Conservation (phyloP, 306 rosid species). For the Corylus avellana region DNA sequence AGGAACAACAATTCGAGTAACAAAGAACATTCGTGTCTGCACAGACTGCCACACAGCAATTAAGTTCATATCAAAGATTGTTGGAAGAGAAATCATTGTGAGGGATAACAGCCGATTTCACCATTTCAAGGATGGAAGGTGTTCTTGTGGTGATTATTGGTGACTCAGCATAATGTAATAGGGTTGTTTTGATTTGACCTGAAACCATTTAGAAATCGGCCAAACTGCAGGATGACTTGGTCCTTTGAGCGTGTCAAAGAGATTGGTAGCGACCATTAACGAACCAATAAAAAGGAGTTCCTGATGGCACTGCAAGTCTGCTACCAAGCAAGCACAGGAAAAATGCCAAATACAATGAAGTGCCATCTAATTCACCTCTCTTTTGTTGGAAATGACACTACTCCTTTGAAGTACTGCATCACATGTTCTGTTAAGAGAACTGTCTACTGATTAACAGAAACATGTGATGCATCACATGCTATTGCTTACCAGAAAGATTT, state of each 20-base stretch:
- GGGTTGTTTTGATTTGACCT: background rate
- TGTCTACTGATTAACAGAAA: background rate
- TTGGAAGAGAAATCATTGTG: constrained; percentile 76
- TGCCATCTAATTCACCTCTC: background rate
- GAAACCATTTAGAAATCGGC: background rate
- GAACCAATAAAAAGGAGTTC: background rate
- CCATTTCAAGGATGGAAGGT: constrained; percentile 67
- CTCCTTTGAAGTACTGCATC: background rate
- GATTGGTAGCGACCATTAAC: background rate
- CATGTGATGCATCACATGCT: background rate
- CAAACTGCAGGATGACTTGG: background rate
- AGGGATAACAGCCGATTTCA: constrained; percentile 90
- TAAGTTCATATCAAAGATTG: constrained; percentile 70
- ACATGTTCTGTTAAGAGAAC: background rate
- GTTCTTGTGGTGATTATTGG: constrained; percentile 77
- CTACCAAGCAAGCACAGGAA: background rate
- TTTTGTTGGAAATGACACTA: background rate
- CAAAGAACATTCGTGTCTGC: constrained; percentile 80
- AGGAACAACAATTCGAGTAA: constrained; percentile 68
- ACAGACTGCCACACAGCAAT: constrained; percentile 75
- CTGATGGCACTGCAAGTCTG: background rate
- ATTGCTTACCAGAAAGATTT: background rate
- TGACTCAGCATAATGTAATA: constrained; percentile 26
- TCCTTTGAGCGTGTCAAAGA: background rate
- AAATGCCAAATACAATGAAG: background rate